phyloP scores from a whole-genome alignment of 169 alveolate species.

The Cyclospora cayetanensis region DNA sequence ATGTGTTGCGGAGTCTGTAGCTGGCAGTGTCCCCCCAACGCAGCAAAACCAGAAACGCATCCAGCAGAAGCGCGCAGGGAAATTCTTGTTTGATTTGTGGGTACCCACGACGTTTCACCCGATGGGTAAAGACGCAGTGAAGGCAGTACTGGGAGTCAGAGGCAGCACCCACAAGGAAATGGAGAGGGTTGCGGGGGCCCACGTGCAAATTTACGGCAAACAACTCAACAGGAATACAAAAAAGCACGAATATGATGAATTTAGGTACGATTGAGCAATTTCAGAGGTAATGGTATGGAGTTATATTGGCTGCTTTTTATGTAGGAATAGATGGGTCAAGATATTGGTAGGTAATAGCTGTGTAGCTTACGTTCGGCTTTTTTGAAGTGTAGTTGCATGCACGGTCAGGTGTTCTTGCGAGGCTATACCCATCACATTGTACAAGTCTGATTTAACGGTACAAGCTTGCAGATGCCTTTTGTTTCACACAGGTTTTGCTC shows the following conservation, averaged over 20 bases:
- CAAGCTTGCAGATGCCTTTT: no score
- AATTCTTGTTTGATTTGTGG: constrained; percentile 62
- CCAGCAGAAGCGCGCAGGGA: background rate
- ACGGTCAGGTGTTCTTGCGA: no score
- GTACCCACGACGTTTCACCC: constrained; percentile 71
- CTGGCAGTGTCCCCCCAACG: no score
- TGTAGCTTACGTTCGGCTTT: no score
- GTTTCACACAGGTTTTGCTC: no score
- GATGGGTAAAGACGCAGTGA: constrained; percentile 8
- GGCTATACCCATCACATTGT: no score
- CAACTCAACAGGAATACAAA: constrained; percentile 14
- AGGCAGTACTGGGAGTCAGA: constrained; percentile 57
- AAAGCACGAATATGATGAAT: constrained; percentile 55
- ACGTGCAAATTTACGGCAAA: constrained; percentile 58
- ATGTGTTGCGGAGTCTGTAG: background rate
- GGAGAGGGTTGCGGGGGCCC: constrained; percentile 57
- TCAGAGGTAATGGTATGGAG: no score
- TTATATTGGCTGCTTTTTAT: background rate
- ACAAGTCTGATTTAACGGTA: no score
- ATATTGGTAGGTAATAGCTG: no score
- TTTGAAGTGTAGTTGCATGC: no score
- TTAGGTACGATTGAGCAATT: constrained; percentile 12
- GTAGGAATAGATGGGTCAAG: background rate
- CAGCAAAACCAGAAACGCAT: background rate
- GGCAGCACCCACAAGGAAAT: constrained; percentile 64